These are phyloP conservation scores for Phialemonium atrogriseum DNA, from an alignment of 2,329 filamentous ascomycete genomes.

Conservation along the genomic window DNA sequence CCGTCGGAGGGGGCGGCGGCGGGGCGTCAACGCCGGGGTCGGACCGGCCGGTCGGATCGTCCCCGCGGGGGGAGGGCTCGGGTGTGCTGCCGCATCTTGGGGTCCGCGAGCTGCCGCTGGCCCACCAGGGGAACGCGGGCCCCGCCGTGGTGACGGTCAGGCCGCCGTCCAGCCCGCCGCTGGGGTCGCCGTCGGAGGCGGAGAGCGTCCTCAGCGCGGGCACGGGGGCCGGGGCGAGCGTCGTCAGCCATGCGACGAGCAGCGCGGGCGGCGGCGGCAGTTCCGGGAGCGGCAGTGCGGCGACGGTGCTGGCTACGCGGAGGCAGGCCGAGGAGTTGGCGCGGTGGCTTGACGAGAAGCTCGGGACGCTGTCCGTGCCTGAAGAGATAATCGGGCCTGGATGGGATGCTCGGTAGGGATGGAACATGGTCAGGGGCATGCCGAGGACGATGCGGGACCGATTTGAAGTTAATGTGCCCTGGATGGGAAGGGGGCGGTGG, in stretches of 20 bases:
- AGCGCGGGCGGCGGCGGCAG: conserved; percentile 17
- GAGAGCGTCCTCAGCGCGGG: conserved; percentile 39
- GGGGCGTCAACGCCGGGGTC: conserved; percentile 4
- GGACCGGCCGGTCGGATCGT: conserved; percentile 23
- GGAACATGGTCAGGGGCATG: too few relatives aligned
- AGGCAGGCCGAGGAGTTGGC: conserved; percentile 52
- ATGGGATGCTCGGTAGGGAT: neutral
- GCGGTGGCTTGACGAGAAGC: conserved; percentile 51
- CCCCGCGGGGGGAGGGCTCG: conserved; percentile 37
- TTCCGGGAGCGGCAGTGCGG: conserved; percentile 26
- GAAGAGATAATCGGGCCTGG: conserved; percentile 38
- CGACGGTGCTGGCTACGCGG: conserved; percentile 42
- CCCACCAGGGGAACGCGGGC: too few relatives aligned
- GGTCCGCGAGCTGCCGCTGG: too few relatives aligned
- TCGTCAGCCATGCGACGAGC: conserved; percentile 13
- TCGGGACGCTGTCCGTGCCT: conserved; percentile 44
- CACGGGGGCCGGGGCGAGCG: conserved; percentile 30
- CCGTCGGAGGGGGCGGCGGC: conserved; percentile 36
- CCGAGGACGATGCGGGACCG: too few relatives aligned
- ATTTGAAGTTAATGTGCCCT: too few relatives aligned
- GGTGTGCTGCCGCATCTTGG: too few relatives aligned
- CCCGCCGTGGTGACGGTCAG: neutral
- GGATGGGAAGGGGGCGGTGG: too few relatives aligned
- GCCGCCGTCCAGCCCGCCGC: conserved; percentile 15
- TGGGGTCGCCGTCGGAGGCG: conserved; percentile 32